Evolutionary conservation across 257 asterid species (phyloP).

Genomic region (Solanum ossicruentum): DNA sequence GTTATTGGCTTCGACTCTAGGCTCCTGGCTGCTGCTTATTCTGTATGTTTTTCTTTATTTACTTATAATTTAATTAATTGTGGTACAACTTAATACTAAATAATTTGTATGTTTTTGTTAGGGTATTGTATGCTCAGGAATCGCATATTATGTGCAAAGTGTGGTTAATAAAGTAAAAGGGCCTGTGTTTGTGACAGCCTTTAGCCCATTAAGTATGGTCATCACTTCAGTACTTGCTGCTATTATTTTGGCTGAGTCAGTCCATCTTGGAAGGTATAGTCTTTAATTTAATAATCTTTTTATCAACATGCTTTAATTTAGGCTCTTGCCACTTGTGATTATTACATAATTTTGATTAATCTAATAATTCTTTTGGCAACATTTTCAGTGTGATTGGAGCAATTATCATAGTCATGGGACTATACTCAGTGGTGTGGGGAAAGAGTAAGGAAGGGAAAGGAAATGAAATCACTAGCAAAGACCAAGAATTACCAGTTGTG

Average conservation of each 20-base stretch:
- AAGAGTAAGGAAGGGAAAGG: constrained; percentile 44
- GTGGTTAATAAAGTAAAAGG: constrained; percentile 56
- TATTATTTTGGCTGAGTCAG: constrained; percentile 48
- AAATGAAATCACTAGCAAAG: constrained; percentile 4
- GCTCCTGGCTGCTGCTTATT: constrained; percentile 72
- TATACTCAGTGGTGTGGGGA: constrained; percentile 78
- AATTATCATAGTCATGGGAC: constrained; percentile 51
- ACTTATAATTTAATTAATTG: not conserved
- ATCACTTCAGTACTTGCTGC: constrained; percentile 71
- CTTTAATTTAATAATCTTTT: not conserved
- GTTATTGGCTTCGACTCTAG: constrained; percentile 66
- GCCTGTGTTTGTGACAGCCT: constrained; percentile 80
- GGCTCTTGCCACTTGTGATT: no score
- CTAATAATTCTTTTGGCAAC: not conserved
- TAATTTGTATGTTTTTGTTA: not conserved
- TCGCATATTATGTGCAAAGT: constrained; percentile 74
- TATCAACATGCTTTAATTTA: no score
- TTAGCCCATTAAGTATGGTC: constrained; percentile 67
- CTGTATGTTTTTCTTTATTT: constrained; percentile 25
- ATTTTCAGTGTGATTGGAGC: constrained; percentile 63
- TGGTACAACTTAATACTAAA: not conserved
- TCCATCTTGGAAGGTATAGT: constrained; percentile 69
- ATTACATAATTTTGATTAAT: not conserved
- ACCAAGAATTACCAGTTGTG: constrained; percentile 29
- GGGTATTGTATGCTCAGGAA: constrained; percentile 84